Base-by-base conservation (phyloP, 768 basidiomycete genomes). In the Xerocomellus amylosporus region DNA sequence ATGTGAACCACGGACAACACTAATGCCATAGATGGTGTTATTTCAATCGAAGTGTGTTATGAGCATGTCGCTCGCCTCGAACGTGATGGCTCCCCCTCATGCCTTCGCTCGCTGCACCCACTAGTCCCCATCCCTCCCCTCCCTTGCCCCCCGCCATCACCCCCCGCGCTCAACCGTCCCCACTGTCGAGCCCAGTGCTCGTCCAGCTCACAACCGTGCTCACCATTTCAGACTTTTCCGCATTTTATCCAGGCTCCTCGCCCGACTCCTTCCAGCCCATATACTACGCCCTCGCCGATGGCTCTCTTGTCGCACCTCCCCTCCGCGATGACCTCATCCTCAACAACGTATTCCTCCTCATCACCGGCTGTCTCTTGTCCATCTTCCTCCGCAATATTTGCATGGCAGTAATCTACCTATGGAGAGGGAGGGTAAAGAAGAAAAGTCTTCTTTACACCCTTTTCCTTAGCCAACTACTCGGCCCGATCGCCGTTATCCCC, bases 361-460 rank as follows among this genome's bases (percentile, higher is more conserved):
- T 53, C 15, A 26, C 31, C 9, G 39, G 46, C 46, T 41, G 9
- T 41, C 39, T 53, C 46, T 36, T 53, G 45, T 47, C 31, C 31
- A 7, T 53, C 52, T 53, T 53, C 19, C 31, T 53, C 39, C 52
- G 46, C 39, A 53, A 53, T 8, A 9, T 47, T 14, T 40, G 10
- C 50, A 52, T 30, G 31, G 19, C 80, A 14, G 70, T 74, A 38
- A 73, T 76, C 54, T 87, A 83, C 65, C 63, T 85, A 28, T 74
- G 79, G 33, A 70, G 79, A 33, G 78, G 76, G n/a, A 80, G 73
- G 60, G 75, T 84, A 38, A 83, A 82, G 68, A 78, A 77, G 63
- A 86, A 81, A 63, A 71, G 63, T 0, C 75, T 87, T n/a, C 82
- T 87, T 58, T 81, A 82, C 61, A 47, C 46, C 14, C 31, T 53